Base-by-base conservation (phyloP, 176 grass and related monocot genomes). In the Elaeis guineensis region DNA sequence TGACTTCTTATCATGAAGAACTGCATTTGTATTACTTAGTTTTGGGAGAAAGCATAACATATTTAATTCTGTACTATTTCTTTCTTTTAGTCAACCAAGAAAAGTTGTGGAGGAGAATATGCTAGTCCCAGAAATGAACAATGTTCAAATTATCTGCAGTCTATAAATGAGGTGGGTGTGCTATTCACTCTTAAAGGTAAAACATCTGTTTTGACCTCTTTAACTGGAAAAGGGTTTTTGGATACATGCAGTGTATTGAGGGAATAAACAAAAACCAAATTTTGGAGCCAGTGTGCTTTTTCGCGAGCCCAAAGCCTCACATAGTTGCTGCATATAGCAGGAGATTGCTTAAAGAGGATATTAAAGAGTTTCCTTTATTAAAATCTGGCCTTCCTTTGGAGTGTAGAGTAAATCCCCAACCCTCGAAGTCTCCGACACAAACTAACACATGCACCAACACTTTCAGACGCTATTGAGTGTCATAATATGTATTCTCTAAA, bases 281-380 rank as follows among this genome's bases (percentile, higher is more conserved):
- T 61, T 64, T 87, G 1, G 85, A 87, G 71, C 85, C 85, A 18
- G 11, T 76, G 15, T 87, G 85, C 64, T 80, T 72, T 11, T 54
- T 63, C 4, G 84, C 67, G 0, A 49, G 63, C 52, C 54, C 61
- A 30, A 49, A 9, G 4, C 17, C 18, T 0, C 5, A 16, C 35
- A 22, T 61, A 56, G 49, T 63, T 69, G 58, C 60, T 6, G 5
- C 55, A 2, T 17, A 51, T 5, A 17, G 28, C n/a, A 70, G 65
- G 44, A 51, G 50, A 51, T 25, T 69, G 59, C 49, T 64, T 19
- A 24, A 62, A 69, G 56, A 63, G 19, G 17, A 69, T 17, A 12
- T 5, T 7, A 50, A 65, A 30, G 49, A 80, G 50, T 52, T 64
- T 5, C 17, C 21, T 62, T 61, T 22, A 17, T 26, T 26, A 55